Conservation (phyloP, 352 stramenopile species). For the Aphanomyces cochlioides region DNA sequence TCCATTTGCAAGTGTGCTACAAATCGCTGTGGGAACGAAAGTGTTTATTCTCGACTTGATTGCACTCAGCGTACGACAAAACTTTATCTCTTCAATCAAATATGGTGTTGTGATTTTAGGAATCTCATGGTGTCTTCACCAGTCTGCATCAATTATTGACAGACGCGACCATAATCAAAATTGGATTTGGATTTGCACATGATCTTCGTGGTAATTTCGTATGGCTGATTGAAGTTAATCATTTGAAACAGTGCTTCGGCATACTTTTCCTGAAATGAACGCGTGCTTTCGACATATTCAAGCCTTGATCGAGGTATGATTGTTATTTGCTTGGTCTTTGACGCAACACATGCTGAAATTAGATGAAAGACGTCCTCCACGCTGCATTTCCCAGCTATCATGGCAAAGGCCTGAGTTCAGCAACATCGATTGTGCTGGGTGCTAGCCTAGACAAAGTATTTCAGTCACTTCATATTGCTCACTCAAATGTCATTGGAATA, state of each 20-base stretch:
- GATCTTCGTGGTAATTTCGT: slow-evolving; percentile 6
- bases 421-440: background rate
- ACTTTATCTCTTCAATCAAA: too few species aligned
- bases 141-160: background rate
- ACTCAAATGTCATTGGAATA: background rate
- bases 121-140: too few species aligned
- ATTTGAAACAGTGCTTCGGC: background rate
- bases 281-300: background rate
- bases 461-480: background rate
- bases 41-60: slow-evolving; percentile 25
- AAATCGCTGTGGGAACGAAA: background rate
- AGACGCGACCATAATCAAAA: background rate
- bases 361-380: background rate
- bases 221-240: background rate
- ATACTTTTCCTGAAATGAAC: slow-evolving; percentile 9
- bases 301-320: background rate
- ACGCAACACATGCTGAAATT: background rate
- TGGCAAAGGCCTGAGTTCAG: slow-evolving; percentile 2
- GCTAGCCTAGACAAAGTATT: slow-evolving; percentile 16
- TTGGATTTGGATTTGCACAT: slow-evolving; percentile 8
- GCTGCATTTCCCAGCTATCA: background rate
- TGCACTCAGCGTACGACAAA: background rate
- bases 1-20: background rate
- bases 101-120: too few species aligned
- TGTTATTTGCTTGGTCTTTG: background rate